Percentiles rank a stretch among this genome's conserved stretches.
phyloP scores from a whole-genome alignment of 1,284 basidiomycete genomes.

The Trametes hirsuta region DNA sequence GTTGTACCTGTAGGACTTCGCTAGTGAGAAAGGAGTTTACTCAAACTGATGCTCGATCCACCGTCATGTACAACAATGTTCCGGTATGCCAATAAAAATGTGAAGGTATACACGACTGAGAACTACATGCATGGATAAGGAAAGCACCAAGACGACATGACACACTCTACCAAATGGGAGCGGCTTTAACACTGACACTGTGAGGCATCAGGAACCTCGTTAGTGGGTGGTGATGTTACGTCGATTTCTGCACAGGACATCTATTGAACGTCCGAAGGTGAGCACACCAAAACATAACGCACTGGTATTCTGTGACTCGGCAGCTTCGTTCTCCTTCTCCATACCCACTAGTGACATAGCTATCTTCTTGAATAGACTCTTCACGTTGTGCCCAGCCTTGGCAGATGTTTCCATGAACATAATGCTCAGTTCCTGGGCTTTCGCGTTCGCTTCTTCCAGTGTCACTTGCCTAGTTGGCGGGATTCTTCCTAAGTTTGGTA shows the following conservation, averaged over 20 bases:
- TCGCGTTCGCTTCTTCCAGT: slow-evolving; percentile 93
- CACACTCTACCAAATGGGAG: slow-evolving; percentile 10
- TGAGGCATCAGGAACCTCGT: slow-evolving; percentile 77
- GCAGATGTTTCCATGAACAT: slow-evolving; percentile 99
- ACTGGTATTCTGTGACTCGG: slow-evolving; percentile 76
- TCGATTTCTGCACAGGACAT: slow-evolving; percentile 68
- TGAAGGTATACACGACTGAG: slow-evolving; percentile 23
- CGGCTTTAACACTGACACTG: slow-evolving; percentile 68
- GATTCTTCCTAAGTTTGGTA: not conserved
- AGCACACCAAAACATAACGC: slow-evolving; percentile 34
- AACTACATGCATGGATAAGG: slow-evolving; percentile 20
- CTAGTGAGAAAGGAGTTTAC: not conserved
- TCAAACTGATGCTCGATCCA: not conserved
- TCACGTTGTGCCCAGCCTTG: slow-evolving; percentile 99
- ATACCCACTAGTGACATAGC: slow-evolving; percentile 97
- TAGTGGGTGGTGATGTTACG: slow-evolving; percentile 66
- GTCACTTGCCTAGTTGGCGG: slow-evolving; percentile 85
- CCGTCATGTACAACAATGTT: slow-evolving; percentile 15
- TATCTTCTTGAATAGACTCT: slow-evolving; percentile 99
- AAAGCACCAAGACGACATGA: slow-evolving; percentile 17
- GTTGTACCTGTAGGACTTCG: slow-evolving; percentile 16
- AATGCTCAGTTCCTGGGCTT: slow-evolving; percentile 91
- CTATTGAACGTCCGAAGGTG: slow-evolving; percentile 10
- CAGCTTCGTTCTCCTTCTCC: slow-evolving; percentile 76
- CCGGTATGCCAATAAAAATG: slow-evolving; percentile 14